Percentiles rank a stretch among this genome's conserved stretches.
These are phyloP conservation scores for Annona squamosa DNA, from an alignment of 164 flowering plant genomes.

Conservation along the genomic window DNA sequence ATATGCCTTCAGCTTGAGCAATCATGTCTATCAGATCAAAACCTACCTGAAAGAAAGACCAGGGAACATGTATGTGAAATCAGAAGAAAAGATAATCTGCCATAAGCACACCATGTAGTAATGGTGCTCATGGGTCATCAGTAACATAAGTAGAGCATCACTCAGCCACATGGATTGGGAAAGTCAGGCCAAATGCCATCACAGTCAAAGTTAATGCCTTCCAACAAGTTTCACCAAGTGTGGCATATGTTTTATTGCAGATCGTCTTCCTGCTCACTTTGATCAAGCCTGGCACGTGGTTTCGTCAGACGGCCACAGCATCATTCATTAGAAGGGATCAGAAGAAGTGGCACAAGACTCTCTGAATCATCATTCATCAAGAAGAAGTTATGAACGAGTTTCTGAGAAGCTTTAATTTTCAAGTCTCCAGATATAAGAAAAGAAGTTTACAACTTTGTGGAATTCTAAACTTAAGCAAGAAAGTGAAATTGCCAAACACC, in stretches of 20 bases:
- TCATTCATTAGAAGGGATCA: background rate
- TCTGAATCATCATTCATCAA: no score
- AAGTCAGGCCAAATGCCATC: background rate
- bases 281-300: no score
- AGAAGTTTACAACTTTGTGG: no score
- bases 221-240: background rate
- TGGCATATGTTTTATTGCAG: background rate
- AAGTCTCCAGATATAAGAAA: no score
- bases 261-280: no score
- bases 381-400: no score
- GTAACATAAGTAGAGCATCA: background rate
- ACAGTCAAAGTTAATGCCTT: background rate
- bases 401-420: no score
- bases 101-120: background rate
- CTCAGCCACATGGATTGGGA: background rate
- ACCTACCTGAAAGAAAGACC: constrained; percentile 53
- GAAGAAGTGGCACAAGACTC: no score
- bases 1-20: constrained; percentile 87
- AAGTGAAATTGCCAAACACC: no score
- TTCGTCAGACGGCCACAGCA: background rate
- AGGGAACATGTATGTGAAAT: background rate
- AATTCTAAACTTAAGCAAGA: no score
- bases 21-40: constrained; percentile 83
- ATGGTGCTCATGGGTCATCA: background rate
- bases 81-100: background rate